Evolutionary conservation across 768 basidiomycete species (phyloP), one percentile per base, ranked within the genome.

Genomic region (Termitomyces sp.): DNA sequence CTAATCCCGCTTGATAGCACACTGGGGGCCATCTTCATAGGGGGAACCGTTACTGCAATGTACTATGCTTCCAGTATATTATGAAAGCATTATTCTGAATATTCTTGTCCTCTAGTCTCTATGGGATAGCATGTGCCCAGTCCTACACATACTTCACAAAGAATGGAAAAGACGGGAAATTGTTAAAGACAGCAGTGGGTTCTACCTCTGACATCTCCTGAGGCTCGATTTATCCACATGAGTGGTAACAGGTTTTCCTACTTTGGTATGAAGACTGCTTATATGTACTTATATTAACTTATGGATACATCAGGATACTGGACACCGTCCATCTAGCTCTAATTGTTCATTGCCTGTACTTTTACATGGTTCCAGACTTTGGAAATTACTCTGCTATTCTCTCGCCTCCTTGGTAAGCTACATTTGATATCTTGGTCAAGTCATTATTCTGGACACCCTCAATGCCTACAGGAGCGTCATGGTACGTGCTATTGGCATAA

Each of bases 121-220:
- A 54, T 19, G 57, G 57, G 1, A 48, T 48, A 23, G 28, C 52
- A 14, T 58, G 57, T 16, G 34, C 50, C 0, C 52, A 58, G 32
- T 40, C 10, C 21, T 58, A 48, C 23, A 37, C 23, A 2, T 58
- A 54, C 35, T 49, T 54, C 52, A 47, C 2, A 8, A 19, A 25
- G 6, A 42, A 30, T 42, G 11, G 16, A 2, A 58, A 28, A 27
- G 52, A 58, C 30, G 1, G 16, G 9, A 52, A 34, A n/a, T 54
- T 39, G 57, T 42, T 58, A 5, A 47, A 30, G 35, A 19, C 30
- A 42, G 28, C 48, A 1, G 57, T 58, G 19, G 5, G 57, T 50
- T 4, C 21, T 19, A 16, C 3, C 40, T 19, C 27, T 34, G 3
- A 2, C 6, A 30, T n/a, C 6, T 49, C 16, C 7, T 6, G 10